These are phyloP conservation scores for Yamagishiella unicocca DNA, from an alignment of 139 green algal genomes.

Conservation along the genomic window DNA sequence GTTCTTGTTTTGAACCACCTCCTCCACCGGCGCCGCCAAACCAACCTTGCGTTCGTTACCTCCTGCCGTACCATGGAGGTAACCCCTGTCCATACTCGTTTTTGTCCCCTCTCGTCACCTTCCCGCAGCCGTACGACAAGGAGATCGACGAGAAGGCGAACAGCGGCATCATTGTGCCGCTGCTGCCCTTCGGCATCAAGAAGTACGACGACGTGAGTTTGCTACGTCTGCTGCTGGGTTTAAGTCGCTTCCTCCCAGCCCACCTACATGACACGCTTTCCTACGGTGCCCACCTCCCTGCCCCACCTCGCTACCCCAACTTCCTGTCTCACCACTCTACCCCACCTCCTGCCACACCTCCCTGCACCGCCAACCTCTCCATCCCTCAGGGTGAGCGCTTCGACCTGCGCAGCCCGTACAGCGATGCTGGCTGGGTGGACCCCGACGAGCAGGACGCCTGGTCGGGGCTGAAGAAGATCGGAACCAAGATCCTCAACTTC, in stretches of 20 bases:
- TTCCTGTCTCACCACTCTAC: too few species aligned
- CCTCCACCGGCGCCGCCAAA: too few species aligned
- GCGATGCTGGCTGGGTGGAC: slow-evolving; percentile 64
- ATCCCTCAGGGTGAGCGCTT: slow-evolving; percentile 60
- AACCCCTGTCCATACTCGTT: too few species aligned
- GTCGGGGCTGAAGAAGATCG: slow-evolving; percentile 61
- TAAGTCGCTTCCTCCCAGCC: too few species aligned
- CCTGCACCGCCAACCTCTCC: background rate
- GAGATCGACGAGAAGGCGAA: slow-evolving; percentile 59
- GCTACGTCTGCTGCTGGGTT: background rate
- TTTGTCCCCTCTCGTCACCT: background rate
- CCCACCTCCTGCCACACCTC: too few species aligned
- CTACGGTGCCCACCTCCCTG: too few species aligned
- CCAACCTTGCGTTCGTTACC: too few species aligned
- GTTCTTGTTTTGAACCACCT: too few species aligned
- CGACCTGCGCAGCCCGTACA: slow-evolving; percentile 66
- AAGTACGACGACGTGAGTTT: slow-evolving; percentile 59
- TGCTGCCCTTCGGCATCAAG: slow-evolving; percentile 71
- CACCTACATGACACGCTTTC: too few species aligned
- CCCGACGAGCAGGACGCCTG: slow-evolving; percentile 55
- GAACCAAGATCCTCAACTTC: slow-evolving; percentile 62
- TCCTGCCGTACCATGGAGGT: too few species aligned
- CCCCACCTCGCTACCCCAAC: too few species aligned
- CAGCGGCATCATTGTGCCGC: slow-evolving; percentile 63
- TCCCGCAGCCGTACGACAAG: slow-evolving; percentile 58